Evolutionary conservation across 331 rosid species (phyloP), one percentile per base, ranked within the genome.

Genomic region (Malus hybrid): DNA sequence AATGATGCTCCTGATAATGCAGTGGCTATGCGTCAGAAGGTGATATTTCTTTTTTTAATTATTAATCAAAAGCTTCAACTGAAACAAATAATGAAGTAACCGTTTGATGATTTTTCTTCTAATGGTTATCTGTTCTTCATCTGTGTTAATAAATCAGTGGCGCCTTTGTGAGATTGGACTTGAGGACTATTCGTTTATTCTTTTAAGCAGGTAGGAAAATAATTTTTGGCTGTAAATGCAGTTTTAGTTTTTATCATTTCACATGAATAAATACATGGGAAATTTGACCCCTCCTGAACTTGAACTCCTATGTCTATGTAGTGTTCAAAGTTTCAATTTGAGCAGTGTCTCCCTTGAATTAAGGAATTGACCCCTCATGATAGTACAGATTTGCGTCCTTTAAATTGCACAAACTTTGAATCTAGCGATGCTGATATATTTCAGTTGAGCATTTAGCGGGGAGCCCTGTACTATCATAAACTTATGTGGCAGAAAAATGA

Each of bases 131-230:
- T 56, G 18, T 75, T 73, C 74, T 72, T 75, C 55, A 52, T 68
- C 76, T 76, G 76, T 81, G 74, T 72, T 53, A 34, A 34, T 39
- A 75, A 58, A 74, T 73, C 86, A 94, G 99, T 92, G 99, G 99
- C 97, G 97, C 36, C 97, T 92, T 34, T 90, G 97, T 74, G 99
- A 95, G 96, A 90, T 90, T 79, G 97, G 97, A 70, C 97, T 92
- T 30, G 99, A 95, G 89, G 97, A 90, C 75, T 90, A 90, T 79
- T 86, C 96, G 74, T 95, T 95, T 85, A 91, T 95, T 83, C 94
- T 95, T 77, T 79, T 95, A 53, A 95, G 99, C 90, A 95, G 99
- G 99, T 89, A 80, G 61, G 73, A 42, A 32, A 29, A 18, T 19
- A 29, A 20, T 89, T 75, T 69, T 74, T 39, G 39, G 71, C 70